Evolutionary conservation across 148 eudicot genomes (phyloP).

Genomic region (Linanthus parryae): DNA sequence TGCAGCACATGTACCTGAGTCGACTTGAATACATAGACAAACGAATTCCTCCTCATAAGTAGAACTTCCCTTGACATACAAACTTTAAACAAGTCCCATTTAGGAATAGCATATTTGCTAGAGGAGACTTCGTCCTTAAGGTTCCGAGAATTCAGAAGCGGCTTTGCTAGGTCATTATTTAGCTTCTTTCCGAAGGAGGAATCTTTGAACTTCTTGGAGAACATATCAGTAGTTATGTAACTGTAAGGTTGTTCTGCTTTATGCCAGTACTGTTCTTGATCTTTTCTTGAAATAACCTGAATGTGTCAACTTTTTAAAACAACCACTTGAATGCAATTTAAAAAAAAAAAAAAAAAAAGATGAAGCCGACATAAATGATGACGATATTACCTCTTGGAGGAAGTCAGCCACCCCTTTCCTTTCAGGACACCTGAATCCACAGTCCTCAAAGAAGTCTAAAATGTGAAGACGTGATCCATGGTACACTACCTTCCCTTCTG

Average conservation of each 20-base stretch:
- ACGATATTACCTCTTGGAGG: background rate
- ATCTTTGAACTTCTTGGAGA: background rate
- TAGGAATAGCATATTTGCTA: background rate
- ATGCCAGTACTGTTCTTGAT: background rate
- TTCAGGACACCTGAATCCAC: constrained; percentile 7
- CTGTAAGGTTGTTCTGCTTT: background rate
- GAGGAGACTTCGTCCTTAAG: background rate
- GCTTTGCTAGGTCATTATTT: constrained; percentile 1
- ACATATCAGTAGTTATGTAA: background rate
- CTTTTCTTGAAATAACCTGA: constrained; percentile 3
- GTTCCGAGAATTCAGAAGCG: background rate
- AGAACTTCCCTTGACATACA: background rate
- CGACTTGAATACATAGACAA: constrained; percentile 23
- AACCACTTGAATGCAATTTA: background rate
- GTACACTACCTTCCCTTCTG: constrained; percentile 20
- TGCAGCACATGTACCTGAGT: too few species aligned
- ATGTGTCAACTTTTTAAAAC: too few species aligned
- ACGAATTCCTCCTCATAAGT: background rate
- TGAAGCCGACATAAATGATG: background rate
- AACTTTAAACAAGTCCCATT: background rate
- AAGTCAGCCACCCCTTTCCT: constrained; percentile 2
- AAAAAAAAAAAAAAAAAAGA: background rate
- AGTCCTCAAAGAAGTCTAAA: constrained; percentile 33
- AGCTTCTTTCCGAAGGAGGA: background rate
- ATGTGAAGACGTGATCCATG: constrained; percentile 48